A percentile compares a stretch with the other conserved stretches of the same genome.
These are phyloP conservation scores for Bothriochloa decipiens DNA, from an alignment of 176 grass and related monocot genomes.

Conservation along the genomic window DNA sequence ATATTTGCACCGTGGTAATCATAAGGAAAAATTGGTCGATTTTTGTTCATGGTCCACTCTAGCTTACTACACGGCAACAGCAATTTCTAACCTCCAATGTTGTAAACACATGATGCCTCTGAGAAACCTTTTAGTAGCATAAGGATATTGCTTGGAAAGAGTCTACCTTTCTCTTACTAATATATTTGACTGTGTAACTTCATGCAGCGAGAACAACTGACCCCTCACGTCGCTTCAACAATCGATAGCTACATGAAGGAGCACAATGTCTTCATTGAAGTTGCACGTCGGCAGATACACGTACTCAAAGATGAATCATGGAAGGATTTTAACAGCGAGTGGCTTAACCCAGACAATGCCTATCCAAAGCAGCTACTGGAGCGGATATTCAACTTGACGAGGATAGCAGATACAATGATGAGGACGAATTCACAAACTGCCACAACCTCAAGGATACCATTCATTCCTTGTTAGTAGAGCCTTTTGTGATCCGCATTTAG, in stretches of 20 bases:
- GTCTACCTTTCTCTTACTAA: neutral
- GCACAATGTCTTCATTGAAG: slow-evolving; percentile 10
- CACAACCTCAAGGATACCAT: neutral
- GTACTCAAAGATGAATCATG: neutral
- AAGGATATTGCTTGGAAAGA: neutral
- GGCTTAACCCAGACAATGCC: neutral
- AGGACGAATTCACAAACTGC: neutral
- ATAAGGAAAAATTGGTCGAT: too few relatives aligned
- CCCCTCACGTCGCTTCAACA: slow-evolving; percentile 2
- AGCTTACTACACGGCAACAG: too few relatives aligned
- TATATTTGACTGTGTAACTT: neutral
- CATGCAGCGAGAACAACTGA: neutral
- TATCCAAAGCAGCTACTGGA: neutral
- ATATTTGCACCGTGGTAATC: too few relatives aligned
- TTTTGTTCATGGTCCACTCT: too few relatives aligned
- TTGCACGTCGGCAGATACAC: neutral
- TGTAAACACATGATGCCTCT: too few relatives aligned
- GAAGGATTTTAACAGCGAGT: slow-evolving; percentile 8
- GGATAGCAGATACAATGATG: neutral
- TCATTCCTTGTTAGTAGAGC: neutral
- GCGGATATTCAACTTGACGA: slow-evolving; percentile 10
- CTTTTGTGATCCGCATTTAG: neutral
- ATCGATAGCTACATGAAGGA: slow-evolving; percentile 27
- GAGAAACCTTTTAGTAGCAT: too few relatives aligned
- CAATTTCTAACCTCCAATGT: too few relatives aligned